Percentiles rank a stretch among this genome's conserved stretches.
These are phyloP conservation scores for Penicillium griseofulvum DNA, from an alignment of 2,329 filamentous ascomycete genomes.

Conservation along the genomic window DNA sequence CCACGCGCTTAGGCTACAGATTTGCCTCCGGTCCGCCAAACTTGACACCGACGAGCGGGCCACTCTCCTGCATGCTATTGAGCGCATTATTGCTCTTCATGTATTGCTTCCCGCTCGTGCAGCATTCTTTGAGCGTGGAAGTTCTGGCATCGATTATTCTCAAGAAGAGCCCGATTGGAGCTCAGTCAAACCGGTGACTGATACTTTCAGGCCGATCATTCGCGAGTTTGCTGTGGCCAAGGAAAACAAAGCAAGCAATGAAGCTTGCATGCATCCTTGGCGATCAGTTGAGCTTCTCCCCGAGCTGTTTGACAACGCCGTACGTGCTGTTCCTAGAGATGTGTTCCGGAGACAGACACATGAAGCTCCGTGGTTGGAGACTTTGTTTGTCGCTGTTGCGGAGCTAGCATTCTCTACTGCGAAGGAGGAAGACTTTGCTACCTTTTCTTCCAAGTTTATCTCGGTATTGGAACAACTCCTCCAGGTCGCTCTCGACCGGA, in stretches of 20 bases:
- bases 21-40: constrained; percentile 26
- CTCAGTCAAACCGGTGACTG: constrained; percentile 35
- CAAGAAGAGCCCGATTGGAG: constrained; percentile 35
- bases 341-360: constrained; percentile 43
- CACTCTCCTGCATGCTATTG: constrained; percentile 34
- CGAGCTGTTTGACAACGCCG: constrained; percentile 47
- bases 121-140: constrained; percentile 36
- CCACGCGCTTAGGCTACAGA: constrained; percentile 35
- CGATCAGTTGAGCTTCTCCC: constrained; percentile 37
- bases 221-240: constrained; percentile 20
- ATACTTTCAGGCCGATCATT: constrained; percentile 38
- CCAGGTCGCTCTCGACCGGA: constrained; percentile 38
- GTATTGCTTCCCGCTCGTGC: constrained; percentile 42
- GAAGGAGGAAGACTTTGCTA: constrained; percentile 26
- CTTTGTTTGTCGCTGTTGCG: constrained; percentile 45
- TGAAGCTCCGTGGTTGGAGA: constrained; percentile 52
- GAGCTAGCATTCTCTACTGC: constrained; percentile 39
- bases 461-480: constrained; percentile 39
- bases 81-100: constrained; percentile 41
- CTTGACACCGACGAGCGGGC: constrained; percentile 33
- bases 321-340: constrained; percentile 45
- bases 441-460: constrained; percentile 32
- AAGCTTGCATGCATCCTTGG: constrained; percentile 21
- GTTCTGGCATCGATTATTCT: constrained; percentile 35
- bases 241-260: constrained; percentile 10